These are phyloP conservation scores for Camillea tinctor DNA, from an alignment of 2,329 filamentous ascomycete genomes.

Conservation along the genomic window DNA sequence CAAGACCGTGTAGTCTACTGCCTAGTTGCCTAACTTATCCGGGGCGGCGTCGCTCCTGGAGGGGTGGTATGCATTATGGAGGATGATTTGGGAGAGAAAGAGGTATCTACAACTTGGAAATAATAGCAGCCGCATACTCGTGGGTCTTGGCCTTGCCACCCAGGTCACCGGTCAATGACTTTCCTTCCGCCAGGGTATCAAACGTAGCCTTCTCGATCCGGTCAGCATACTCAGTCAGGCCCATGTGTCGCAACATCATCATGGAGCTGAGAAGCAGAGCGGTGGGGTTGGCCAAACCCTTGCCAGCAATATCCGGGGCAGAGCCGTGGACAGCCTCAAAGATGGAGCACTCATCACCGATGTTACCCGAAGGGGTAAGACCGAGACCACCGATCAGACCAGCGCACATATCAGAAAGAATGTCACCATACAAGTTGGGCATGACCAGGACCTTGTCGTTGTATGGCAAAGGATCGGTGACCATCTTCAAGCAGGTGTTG, in stretches of 20 bases:
- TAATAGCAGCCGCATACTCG: slow-evolving; percentile 93
- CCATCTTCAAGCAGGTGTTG: slow-evolving; percentile 99
- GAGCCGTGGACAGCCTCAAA: slow-evolving; percentile 99
- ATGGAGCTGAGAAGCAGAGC: slow-evolving; percentile 92
- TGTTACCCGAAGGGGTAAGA: slow-evolving; percentile 96
- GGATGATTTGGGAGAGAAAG: slow-evolving; percentile 10
- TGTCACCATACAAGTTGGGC: slow-evolving; percentile 99
- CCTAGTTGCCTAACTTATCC: slow-evolving; percentile 18
- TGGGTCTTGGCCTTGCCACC: slow-evolving; percentile 94
- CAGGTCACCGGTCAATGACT: slow-evolving; percentile 91
- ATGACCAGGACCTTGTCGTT: slow-evolving; percentile 98
- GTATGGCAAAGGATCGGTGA: slow-evolving; percentile 92
- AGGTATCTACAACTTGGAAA: slow-evolving; percentile 59
- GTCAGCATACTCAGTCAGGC: slow-evolving; percentile 76
- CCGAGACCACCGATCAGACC: slow-evolving; percentile 97
- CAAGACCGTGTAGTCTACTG: slow-evolving; percentile 26
- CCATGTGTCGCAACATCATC: slow-evolving; percentile 99
- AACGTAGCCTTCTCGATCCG: slow-evolving; percentile 95
- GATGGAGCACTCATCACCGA: slow-evolving; percentile 98
- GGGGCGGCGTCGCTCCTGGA: background rate
- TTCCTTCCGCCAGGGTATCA: slow-evolving; percentile 91
- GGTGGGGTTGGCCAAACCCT: slow-evolving; percentile 95
- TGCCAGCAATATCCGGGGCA: slow-evolving; percentile 93
- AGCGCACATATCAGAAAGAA: slow-evolving; percentile 99
- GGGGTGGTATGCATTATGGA: slow-evolving; percentile 22